These are phyloP conservation scores for Tetrapisispora taiwanensis DNA, from an alignment of 805 yeast genomes.

Conservation along the genomic window DNA sequence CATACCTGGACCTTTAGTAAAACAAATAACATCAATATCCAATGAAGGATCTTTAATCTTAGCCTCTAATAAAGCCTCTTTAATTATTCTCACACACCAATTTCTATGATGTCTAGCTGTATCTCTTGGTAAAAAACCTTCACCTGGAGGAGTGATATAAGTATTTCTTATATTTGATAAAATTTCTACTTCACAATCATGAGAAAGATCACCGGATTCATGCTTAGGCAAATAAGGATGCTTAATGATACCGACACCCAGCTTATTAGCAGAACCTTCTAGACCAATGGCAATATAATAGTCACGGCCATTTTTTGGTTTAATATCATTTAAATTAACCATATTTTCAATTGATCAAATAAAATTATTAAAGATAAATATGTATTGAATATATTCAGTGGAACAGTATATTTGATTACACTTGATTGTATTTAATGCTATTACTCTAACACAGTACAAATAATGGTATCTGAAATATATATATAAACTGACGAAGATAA, in stretches of 20 bases:
- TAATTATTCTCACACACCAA: constrained; percentile 79
- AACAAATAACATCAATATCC: constrained; percentile 73
- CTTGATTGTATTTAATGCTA: no score
- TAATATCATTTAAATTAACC: constrained; percentile 24
- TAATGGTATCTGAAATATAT: no score
- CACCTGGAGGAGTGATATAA: constrained; percentile 94
- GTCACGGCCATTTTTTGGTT: constrained; percentile 24
- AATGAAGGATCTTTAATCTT: constrained; percentile 32
- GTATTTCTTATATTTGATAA: constrained; percentile 91
- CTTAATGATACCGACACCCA: constrained; percentile 85
- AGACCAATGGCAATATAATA: constrained; percentile 74
- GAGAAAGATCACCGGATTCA: constrained; percentile 41
- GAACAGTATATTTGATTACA: no score
- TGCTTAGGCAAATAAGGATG: constrained; percentile 38
- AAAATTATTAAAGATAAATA: no score
- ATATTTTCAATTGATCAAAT: constrained; percentile 8
- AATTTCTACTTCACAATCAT: constrained; percentile 57
- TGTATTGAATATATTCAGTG: no score
- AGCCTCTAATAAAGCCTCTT: constrained; percentile 56
- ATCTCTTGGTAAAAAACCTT: constrained; percentile 93
- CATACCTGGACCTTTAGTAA: constrained; percentile 99
- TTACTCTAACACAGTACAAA: no score
- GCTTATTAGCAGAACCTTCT: constrained; percentile 95
- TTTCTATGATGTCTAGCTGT: constrained; percentile 94
- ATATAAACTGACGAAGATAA: no score